Evolutionary conservation across 225 moss, liverwort and hornwort genomes (phyloP), one percentile per base, ranked within the genome.

Genomic region (Marchantia polymorpha): DNA sequence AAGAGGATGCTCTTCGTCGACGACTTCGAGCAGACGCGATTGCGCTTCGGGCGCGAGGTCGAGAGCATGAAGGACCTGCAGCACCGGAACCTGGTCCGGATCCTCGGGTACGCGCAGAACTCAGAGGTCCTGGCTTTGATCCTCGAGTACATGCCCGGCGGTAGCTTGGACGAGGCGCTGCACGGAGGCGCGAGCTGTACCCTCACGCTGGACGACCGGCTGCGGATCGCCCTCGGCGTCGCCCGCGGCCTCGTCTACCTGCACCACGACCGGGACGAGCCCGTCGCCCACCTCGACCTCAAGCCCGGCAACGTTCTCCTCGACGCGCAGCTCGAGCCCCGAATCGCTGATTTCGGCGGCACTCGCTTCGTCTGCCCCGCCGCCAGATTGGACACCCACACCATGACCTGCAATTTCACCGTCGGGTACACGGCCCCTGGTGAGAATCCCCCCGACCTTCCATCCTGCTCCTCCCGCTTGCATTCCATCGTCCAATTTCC

Each of bases 281-380:
- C 85, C 0, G 46, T 82, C 9, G 75, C 82, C 23, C 79, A 79
- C 26, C 19, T 75, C 1, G 85, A 85, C 31, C 56, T 82, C 20
- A 85, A 85, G 26, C 79, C 78, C 0, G 81, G 51, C 27, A 85
- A 85, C 64, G 65, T 85, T 26, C 79, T 85, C 7, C 60, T 85
- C 52, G 79, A 82, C 60, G 75, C 31, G 1, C 70, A 82, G 17
- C 27, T 82, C 0, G 82, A 74, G 4, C 72, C 85, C 19, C 81
- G 81, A 60, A 59, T 85, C 52, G 72, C 64, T 19, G 84, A 85
- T 48, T 85, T 85, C 20, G 84, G 84, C 31, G 73, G 73, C 0
- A 51, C 73, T 12, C 50, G 73, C 14, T 10, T 73, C 4, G 73
- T 20, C 67, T 29, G 76, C 72, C 52, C 71, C 66, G 76, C 63